Base-by-base conservation (phyloP, 345 rosid genomes). In the Geranium rotundifolium region DNA sequence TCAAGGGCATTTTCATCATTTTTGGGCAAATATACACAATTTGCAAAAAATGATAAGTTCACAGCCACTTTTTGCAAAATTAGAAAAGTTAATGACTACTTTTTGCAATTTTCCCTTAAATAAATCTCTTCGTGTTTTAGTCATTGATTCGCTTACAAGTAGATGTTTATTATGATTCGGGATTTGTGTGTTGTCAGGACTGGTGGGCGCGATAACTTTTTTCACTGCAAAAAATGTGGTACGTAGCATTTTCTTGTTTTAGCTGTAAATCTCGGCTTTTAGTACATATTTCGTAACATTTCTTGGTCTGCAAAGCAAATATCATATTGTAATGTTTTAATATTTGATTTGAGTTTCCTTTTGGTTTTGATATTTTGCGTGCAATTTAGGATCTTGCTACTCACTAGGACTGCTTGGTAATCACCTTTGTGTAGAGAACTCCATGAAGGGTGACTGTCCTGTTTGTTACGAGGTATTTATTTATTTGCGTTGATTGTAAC, bases 391-490 rank as follows among this genome's bases (percentile, higher is more conserved):
- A 66, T 82, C 90, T 75, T 90, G 91, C 75, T 85, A 85, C 61
- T 0, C 5, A 61, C 52, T 62, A 58, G 59, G 49, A 29, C 68
- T 74, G 70, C 83, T 57, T 2, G 56, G 76, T 76, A 81, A 81
- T 69, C 95, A 90, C 69, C 56, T 58, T 17, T 90, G 95, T 54
- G 46, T 82, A 67, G 87, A 90, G 75, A 82, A 90, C 75, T 80
- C 89, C 54, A 87, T 84, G 82, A 82, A 85, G 72, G 79, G 78
- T 59, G 70, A 64, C 41, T 90, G 97, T 67, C 95, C 95, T 55
- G 76, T 87, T 66, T 90, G 89, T 70, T 87, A 82, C 34, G 97
- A 90, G 95, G 95, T 87, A 71, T 77, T 70, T 85, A 71, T 77
- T 70, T 63, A 58, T 5, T 34, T 34, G 41, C 27, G 27, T 23